phyloP scores from a whole-genome alignment of 108 stramenopile species.

The Poteriospumella lacustris region DNA sequence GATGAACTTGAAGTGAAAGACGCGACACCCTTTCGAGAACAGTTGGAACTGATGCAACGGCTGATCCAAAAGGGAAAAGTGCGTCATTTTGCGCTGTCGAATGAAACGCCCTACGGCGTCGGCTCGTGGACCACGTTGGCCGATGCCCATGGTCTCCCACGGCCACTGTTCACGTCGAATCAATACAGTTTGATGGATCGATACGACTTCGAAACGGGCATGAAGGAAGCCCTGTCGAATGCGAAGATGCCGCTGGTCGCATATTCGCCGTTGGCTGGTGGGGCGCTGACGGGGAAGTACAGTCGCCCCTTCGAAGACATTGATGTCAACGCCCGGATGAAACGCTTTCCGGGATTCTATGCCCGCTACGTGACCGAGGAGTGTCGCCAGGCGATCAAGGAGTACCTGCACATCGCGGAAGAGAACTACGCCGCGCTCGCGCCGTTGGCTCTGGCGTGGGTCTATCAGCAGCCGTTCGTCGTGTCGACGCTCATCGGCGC shows the following conservation, averaged over 20 bases:
- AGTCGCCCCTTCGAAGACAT: constrained; percentile 16
- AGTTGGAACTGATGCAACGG: constrained; percentile 65
- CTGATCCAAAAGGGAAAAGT: constrained; percentile 71
- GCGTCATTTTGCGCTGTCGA: constrained; percentile 72
- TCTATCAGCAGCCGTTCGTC: constrained; percentile 72
- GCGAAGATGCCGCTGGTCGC: constrained; percentile 76
- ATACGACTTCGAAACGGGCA: constrained; percentile 74
- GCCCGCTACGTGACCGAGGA: constrained; percentile 60
- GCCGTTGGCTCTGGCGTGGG: constrained; percentile 73
- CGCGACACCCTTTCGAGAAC: constrained; percentile 71
- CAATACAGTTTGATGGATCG: constrained; percentile 73
- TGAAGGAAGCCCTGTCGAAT: constrained; percentile 73
- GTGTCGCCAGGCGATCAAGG: constrained; percentile 64
- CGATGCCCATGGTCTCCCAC: constrained; percentile 59
- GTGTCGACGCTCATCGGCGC: constrained; percentile 83
- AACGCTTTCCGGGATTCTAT: constrained; percentile 78
- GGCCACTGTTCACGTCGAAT: constrained; percentile 71
- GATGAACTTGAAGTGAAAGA: constrained; percentile 32
- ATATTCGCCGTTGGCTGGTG: constrained; percentile 80
- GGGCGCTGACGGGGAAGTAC: constrained; percentile 57
- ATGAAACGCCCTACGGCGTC: constrained; percentile 87
- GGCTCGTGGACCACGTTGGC: constrained; percentile 66
- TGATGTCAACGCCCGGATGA: constrained; percentile 53
- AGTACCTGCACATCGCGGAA: constrained; percentile 64
- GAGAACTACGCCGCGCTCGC: constrained; percentile 61